Evolutionary conservation across 345 rosid genomes (phyloP).

Genomic region (Lumnitzera littorea): DNA sequence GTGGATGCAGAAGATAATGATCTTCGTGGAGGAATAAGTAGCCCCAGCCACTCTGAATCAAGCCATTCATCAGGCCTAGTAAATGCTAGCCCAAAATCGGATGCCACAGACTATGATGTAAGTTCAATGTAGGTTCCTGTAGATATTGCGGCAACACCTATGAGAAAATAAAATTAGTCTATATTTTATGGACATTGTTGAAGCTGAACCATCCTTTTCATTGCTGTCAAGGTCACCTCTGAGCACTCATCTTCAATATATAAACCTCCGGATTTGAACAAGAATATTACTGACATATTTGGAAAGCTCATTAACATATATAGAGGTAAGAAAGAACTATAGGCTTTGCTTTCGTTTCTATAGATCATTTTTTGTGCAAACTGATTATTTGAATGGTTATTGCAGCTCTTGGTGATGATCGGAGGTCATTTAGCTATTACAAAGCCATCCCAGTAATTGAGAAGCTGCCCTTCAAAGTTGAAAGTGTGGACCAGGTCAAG

Average conservation of each 20-base stretch:
- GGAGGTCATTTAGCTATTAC: constrained; percentile 90
- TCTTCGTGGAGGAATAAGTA: constrained; percentile 16
- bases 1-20: constrained; percentile 12
- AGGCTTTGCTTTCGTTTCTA: constrained; percentile 1
- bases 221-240: constrained; percentile 4
- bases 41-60: constrained; percentile 25
- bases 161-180: not conserved
- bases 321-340: constrained; percentile 43
- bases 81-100: constrained; percentile 22
- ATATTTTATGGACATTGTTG: constrained; percentile 3
- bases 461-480: constrained; percentile 77
- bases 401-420: constrained; percentile 88
- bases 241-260: constrained; percentile 33
- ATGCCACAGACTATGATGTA: constrained; percentile 41
- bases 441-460: constrained; percentile 84
- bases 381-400: not conserved
- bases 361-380: not conserved
- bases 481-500: constrained; percentile 76
- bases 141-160: not conserved
- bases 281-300: constrained; percentile 71
- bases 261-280: constrained; percentile 85
- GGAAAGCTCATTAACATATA: constrained; percentile 86
- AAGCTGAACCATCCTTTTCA: not conserved
- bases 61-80: constrained; percentile 26
- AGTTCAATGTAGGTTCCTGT: constrained; percentile 11